Evolutionary conservation across 441 rosid species (phyloP), one percentile per base, ranked within the genome.

Genomic region (Cnidoscolus chayamansa): DNA sequence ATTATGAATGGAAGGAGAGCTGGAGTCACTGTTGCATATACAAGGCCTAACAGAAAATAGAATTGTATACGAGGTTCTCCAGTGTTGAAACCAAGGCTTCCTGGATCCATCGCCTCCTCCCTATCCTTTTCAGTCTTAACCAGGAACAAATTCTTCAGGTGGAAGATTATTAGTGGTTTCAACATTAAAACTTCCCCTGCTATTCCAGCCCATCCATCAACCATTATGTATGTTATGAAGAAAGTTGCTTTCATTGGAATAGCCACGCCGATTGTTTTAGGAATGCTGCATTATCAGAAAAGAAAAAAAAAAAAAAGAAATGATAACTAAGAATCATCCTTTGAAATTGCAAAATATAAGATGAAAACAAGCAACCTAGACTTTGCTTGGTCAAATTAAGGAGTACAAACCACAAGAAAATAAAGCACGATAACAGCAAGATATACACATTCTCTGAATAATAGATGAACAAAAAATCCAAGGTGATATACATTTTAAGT

Each of bases 121-220:
- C 98, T 86, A 74, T 95, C 99, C 80, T 89, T 95, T 78, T 93
- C 99, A 32, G 99, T 95, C 86, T 90, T 95, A 81, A 93, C 99
- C 84, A 93, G 84, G 81, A 95, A 85, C 51, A 85, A 83, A 71
- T 95, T 95, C 84, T 95, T 95, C 77, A 95, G 78, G 82, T 95
- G 99, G 80, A 60, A 95, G 63, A 95, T 70, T 25, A 93, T 90
- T 56, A 95, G 86, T 48, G 97, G 83, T 80, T 91, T 90, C 74
- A 93, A 53, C 98, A 83, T 90, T 59, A 95, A 80, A 74, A 95
- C 85, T 84, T 95, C 99, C 25, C 74, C 95, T 62, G 99, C 99
- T 64, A 95, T 74, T 70, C 99, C 98, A 72, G 98, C 93, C 99
- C 99, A 95, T 71, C 99, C 99, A 76, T 93, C 99, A 57, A 93